Evolutionary conservation across 257 asterid species (phyloP).

Genomic region (Capsicum pubescens): DNA sequence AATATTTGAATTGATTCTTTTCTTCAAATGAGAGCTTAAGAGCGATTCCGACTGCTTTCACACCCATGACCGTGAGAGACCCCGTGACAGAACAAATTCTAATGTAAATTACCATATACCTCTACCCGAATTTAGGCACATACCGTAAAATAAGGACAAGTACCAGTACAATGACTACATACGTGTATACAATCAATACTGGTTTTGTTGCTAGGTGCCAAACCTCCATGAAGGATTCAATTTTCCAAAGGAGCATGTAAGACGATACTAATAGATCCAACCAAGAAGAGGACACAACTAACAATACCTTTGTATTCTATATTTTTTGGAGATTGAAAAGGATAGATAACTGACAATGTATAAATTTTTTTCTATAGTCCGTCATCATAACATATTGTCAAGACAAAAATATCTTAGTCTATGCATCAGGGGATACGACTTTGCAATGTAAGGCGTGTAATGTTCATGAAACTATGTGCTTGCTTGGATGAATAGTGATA

Average conservation of each 20-base stretch:
- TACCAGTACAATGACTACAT: slow-evolving; percentile 50
- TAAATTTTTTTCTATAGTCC: not conserved
- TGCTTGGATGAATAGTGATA: slow-evolving; percentile 15
- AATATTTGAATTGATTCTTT: slow-evolving; percentile 64
- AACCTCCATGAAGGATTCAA: slow-evolving; percentile 64
- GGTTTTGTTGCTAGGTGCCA: slow-evolving; percentile 66
- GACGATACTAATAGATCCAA: slow-evolving; percentile 61
- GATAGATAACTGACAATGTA: not conserved
- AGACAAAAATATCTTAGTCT: not conserved
- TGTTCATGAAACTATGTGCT: not conserved
- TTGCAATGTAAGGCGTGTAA: not conserved
- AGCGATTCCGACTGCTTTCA: slow-evolving; percentile 79
- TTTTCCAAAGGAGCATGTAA: slow-evolving; percentile 67
- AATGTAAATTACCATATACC: slow-evolving; percentile 71
- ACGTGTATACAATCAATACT: slow-evolving; percentile 63
- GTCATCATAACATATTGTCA: not conserved
- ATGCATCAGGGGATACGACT: not conserved
- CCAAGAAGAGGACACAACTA: slow-evolving; percentile 71
- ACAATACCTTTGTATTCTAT: slow-evolving; percentile 46
- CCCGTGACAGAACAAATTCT: slow-evolving; percentile 89
- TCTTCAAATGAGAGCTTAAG: slow-evolving; percentile 61
- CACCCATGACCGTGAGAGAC: slow-evolving; percentile 83
- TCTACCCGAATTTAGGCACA: slow-evolving; percentile 80
- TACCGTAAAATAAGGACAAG: slow-evolving; percentile 48
- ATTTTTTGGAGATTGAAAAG: not conserved